Evolutionary conservation across 169 alveolate species (phyloP), one percentile per base, ranked within the genome.

Genomic region (Theileria luwenshuni): DNA sequence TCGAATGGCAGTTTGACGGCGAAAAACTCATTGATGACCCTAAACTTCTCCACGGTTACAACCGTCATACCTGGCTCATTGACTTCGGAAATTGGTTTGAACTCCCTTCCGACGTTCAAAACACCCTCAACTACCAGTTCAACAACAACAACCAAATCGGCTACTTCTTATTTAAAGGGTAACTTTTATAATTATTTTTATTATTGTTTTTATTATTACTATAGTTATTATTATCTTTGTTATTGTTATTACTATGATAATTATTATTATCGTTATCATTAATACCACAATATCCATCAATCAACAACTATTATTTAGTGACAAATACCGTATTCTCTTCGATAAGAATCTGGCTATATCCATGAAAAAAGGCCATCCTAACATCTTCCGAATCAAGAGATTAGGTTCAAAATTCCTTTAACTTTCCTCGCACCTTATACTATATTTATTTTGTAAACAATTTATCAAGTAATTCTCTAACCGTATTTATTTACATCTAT

Each of bases 81-180:
- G 17, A 38, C 17, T 10, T 38, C 17, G 54, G 43, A 3, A 71
- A 72, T 1, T 77, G 86, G 80, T 74, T 13, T 0, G 35, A 30
- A n/a, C 23, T 77, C 27, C 10, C 69, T 3, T 47, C 67, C 19
- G 83, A 38, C n/a, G 86, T 67, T 21, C 81, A 60, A 56, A 63
- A 59, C 32, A 19, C 61, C 27, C 48, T 70, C 6, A 77, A 69
- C 65, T 59, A 52, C 28, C 81, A 71, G 10, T 3, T 19, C 32
- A 56, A 33, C 61, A 65, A 62, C 25, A 0, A 77, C 69, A 80
- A 77, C 27, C 75, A 77, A 43, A 76, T 77, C 32, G 68, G 49
- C 27, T 67, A 76, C 74, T 76, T 63, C 79, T 38, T 7, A 6
- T 21, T 6, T 13, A 3, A 6, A 60, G 69, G 69, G 69, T 60